phyloP scores from a whole-genome alignment of 345 rosid species.

The Heritiera littoralis region DNA sequence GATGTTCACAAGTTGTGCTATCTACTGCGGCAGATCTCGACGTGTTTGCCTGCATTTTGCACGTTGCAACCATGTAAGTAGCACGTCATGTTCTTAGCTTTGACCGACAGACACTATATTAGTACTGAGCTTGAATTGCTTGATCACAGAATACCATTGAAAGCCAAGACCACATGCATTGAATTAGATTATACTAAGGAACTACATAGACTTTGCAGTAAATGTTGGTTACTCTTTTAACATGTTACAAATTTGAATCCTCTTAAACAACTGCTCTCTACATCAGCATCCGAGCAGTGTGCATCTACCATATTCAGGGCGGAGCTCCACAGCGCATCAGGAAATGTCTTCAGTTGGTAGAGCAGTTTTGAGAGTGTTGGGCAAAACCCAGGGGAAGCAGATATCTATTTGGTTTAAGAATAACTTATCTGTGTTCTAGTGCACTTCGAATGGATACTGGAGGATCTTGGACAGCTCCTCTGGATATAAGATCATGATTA shows the following conservation, averaged over 20 bases:
- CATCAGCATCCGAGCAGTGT: neutral
- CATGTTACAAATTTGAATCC: slow-evolving; percentile 14
- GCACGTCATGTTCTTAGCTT: neutral
- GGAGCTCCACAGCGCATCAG: neutral
- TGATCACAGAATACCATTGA: neutral
- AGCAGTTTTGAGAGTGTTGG: too few relatives aligned
- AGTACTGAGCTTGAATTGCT: neutral
- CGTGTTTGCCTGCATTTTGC: neutral
- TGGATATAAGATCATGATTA: slow-evolving; percentile 74
- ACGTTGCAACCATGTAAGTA: neutral
- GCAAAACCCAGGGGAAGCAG: neutral
- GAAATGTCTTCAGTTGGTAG: neutral
- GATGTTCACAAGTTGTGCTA: neutral
- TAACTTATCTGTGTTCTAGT: slow-evolving; percentile 47
- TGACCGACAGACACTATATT: neutral
- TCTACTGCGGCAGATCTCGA: neutral
- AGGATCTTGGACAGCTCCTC: slow-evolving; percentile 52
- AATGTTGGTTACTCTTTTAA: neutral
- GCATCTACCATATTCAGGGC: neutral
- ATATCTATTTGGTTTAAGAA: neutral
- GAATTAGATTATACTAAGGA: neutral
- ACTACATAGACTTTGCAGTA: neutral
- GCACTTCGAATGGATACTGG: slow-evolving; percentile 67
- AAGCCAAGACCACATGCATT: neutral
- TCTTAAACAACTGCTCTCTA: slow-evolving; percentile 7